phyloP scores from a whole-genome alignment of 2,329 filamentous ascomycete genomes.

The Trichophyton simii region DNA sequence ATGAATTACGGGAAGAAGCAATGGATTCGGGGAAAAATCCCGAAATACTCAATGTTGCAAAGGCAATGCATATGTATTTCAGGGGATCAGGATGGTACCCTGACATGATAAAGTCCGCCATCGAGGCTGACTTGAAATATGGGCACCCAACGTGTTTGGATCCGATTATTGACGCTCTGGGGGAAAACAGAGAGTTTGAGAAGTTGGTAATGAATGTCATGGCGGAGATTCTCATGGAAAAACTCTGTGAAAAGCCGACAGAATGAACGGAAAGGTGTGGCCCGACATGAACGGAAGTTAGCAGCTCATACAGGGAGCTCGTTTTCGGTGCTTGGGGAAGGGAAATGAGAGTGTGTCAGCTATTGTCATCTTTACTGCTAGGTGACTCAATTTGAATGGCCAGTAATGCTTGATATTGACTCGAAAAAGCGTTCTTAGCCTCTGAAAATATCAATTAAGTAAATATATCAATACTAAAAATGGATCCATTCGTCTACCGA shows the following conservation, averaged over 20 bases:
- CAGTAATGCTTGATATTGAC: no score
- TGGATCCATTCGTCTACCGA: no score
- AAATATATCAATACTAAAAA: no score
- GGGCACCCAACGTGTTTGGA: not conserved
- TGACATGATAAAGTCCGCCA: not conserved
- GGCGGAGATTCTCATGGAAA: not conserved
- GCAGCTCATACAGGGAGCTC: no score
- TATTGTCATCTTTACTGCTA: no score
- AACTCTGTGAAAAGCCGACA: not conserved
- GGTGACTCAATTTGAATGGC: no score
- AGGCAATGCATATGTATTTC: not conserved
- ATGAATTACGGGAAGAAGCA: not conserved
- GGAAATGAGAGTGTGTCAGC: no score
- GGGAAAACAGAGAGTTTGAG: not conserved
- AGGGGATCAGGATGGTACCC: not conserved
- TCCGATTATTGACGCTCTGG: not conserved
- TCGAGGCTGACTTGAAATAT: not conserved
- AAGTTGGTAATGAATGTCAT: not conserved
- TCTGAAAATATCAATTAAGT: no score
- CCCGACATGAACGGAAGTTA: no score
- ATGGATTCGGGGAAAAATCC: not conserved
- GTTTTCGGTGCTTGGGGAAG: no score
- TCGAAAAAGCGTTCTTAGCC: no score
- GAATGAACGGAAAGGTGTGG: not conserved
- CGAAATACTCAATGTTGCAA: not conserved